Conservation (phyloP, 768 basidiomycete species). For the Suillus alpinus region DNA sequence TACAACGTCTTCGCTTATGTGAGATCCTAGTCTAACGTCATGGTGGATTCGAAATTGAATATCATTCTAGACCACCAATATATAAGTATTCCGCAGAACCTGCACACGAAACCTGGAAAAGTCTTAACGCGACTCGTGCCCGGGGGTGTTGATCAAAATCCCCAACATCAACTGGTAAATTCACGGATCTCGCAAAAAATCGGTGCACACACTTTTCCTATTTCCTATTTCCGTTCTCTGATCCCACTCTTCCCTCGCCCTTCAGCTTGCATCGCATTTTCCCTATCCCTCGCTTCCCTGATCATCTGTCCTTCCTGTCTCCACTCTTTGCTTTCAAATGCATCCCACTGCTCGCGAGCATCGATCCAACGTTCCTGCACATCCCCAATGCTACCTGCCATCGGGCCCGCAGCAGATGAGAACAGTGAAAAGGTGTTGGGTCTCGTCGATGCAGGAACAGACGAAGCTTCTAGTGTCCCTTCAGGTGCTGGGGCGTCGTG, state of each 20-base stretch:
- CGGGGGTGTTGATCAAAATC: not conserved
- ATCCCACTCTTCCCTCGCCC: constrained; percentile 14
- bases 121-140: not conserved
- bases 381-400: constrained; percentile 60
- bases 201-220: not conserved
- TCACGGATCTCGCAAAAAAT: not conserved
- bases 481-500: constrained; percentile 30
- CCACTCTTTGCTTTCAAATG: constrained; percentile 77
- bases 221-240: constrained; percentile 28
- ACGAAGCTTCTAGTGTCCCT: constrained; percentile 28
- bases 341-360: constrained; percentile 76
- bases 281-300: constrained; percentile 22
- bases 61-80: not conserved
- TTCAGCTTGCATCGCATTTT: constrained; percentile 8
- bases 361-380: constrained; percentile 97
- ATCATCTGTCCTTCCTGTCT: constrained; percentile 60
- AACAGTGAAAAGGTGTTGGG: constrained; percentile 71
- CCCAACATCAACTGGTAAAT: not conserved
- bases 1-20: constrained; percentile 1
- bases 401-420: constrained; percentile 56
- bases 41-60: not conserved
- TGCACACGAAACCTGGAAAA: not conserved
- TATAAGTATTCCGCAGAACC: not conserved
- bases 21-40: not conserved
- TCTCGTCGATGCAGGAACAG: constrained; percentile 38